Base-by-base conservation (phyloP, 2,329 filamentous ascomycete genomes). In the Paramyrothecium roridum region DNA sequence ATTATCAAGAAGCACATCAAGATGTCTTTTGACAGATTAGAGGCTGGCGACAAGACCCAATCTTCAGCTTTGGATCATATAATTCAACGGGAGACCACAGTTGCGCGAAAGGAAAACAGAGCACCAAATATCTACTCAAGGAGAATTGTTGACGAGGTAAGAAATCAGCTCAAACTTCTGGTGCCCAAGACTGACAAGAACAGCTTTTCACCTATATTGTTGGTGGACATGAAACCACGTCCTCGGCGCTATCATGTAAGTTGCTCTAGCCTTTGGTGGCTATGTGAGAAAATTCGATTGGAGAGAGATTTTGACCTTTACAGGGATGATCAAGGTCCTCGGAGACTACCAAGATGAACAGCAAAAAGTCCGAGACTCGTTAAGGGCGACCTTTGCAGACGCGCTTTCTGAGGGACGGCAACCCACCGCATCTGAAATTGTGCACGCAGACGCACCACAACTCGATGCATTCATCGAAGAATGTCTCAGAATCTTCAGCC, bases 381-480 rank as follows among this genome's bases (percentile, higher is more conserved):
- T 67, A 2, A 58, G 60, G 2, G 40, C 52, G 0, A 63, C 63
- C 0, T 56, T 58, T 17, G 34, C 59, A 26, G 48, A 53, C 0
- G 67, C 67, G 1, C n/a, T 52, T 1, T 37, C 22, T 0, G 61
- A 58, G 4, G 22, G 49, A 2, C 61, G 67, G 6, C 52, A 54
- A 13, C 68, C 66, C 1, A 60, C 58, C 0, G 61, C 60, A 7
- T 23, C 56, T 6, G 70, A 71, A 57, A 62, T 71, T 10, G 12
- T 50, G 8, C 30, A 56, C 3, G 50, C 49, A 1, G 30, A 40
- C 8, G 50, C 59, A 6, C 53, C 66, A 2, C 70, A 69, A 56
- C 64, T 73, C 6, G 71, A 73, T 52, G 69, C 69, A 17, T 58
- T 65, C 10, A 57, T 73, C 20, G 68, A 72, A 52, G 71, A 75